A percentile compares a stretch with the other conserved stretches of the same genome.
These are phyloP conservation scores for Cotoneaster glaucophyllus DNA, from an alignment of 306 rosid genomes.

Conservation along the genomic window DNA sequence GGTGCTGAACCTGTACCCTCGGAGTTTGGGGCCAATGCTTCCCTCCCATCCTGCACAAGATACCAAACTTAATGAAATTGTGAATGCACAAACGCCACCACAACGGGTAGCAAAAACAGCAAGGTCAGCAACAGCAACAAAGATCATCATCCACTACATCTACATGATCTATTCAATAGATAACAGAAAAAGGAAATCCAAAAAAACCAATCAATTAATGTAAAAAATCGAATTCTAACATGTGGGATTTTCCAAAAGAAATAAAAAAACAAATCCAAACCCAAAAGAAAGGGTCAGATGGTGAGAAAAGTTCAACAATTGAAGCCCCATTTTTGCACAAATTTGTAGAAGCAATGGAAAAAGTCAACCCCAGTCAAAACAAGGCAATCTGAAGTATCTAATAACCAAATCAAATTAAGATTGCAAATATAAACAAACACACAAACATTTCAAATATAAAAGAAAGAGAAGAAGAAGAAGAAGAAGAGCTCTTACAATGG, in stretches of 20 bases:
- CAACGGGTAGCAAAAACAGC: not conserved
- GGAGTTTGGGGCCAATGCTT: slow-evolving; percentile 47
- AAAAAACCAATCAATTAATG: not conserved
- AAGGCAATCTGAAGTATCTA: not conserved
- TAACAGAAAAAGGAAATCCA: not conserved
- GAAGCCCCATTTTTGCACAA: slow-evolving; percentile 1
- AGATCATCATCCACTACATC: not conserved
- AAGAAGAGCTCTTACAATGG: slow-evolving; percentile 48
- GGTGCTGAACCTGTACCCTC: slow-evolving; percentile 36
- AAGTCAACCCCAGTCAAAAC: slow-evolving; percentile 36
- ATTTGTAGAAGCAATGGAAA: slow-evolving; percentile 8
- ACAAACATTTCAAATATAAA: not conserved
- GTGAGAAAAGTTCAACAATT: slow-evolving; percentile 14
- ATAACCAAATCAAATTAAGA: not conserved
- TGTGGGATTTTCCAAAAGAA: not conserved
- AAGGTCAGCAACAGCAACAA: not conserved
- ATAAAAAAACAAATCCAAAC: not conserved
- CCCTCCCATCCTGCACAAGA: slow-evolving; percentile 70
- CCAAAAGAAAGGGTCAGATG: slow-evolving; percentile 8
- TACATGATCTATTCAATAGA: not conserved
- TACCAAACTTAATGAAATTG: not conserved
- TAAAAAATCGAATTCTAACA: not conserved
- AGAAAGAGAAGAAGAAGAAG: not conserved
- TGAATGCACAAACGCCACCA: not conserved
- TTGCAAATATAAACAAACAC: not conserved